Evolutionary conservation across 73 alveolate genomes (phyloP), one percentile per base, ranked within the genome.

Genomic region (Effrenium voratum): DNA sequence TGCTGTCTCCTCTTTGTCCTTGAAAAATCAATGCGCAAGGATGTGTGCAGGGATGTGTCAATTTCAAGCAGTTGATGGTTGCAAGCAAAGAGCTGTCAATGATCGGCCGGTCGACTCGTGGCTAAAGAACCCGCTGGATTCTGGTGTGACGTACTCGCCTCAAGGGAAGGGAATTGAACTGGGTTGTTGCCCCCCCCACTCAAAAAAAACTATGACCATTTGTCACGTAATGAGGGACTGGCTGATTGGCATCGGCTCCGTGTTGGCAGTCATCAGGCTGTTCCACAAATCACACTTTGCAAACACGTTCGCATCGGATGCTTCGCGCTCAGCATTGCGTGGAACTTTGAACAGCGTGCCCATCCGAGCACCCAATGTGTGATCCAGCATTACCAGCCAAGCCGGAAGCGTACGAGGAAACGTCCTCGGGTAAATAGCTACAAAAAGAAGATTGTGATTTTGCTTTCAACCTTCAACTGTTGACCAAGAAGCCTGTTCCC

Each of bases 1-100:
- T 0, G 93, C 77, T 36, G 93, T 83, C 28, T 83, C 93, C 28
- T 83, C 59, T 19, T 83, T 83, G 77, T 83, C 93, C 93, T 83
- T 4, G 15, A 1, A 38, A 4, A n/a, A 75, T 40, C 38, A 36
- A 40, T 70, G 47, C 19, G 26, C 8, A 63, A 5, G 26, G 40
- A 63, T 5, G 26, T 5, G 8, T 24, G 26, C 8, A 75, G 44
- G 47, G n/a, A 47, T 45, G 4, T 15, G 12, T 24, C 8, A 16
- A 5, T 63, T 8, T 26, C 77, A 63, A 63, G 26, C 77, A 40
- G 22, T 2, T 19, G 2, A 24, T 16, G 28, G 6, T 40, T 0
- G 28, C 36, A 43, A 36, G 49, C 75, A 32, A 6, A 59, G 32
- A 13, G 46, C 92, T 2, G 92, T 82, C 92, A 82, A 34, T 0